Percentiles rank a stretch among this genome's conserved stretches.
Conservation (phyloP, 2,329 filamentous ascomycete species). For the Lachnellula subtilissima region DNA sequence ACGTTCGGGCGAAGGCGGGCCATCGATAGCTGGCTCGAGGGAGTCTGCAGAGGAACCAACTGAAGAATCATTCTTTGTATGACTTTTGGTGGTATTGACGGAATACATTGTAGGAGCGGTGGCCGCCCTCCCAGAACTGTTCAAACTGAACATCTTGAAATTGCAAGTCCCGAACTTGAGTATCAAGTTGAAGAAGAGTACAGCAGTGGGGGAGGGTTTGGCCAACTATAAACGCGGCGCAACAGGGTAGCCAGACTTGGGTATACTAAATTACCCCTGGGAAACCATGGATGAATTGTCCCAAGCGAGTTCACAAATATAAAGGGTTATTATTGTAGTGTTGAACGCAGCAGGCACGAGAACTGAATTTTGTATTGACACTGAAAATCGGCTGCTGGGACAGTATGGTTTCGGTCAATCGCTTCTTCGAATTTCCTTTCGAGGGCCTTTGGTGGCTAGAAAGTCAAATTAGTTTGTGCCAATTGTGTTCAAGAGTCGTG, state of each 20-base stretch:
- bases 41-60: constrained; percentile 35
- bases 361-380: no score
- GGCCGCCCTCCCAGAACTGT: constrained; percentile 12
- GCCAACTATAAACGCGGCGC: neutral
- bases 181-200: neutral
- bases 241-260: neutral
- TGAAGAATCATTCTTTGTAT: constrained; percentile 13
- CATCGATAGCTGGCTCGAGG: constrained; percentile 54
- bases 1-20: constrained; percentile 55
- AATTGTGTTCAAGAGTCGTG: neutral
- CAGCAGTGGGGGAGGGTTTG: neutral
- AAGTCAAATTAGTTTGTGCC: neutral
- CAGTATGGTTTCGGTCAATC: no score
- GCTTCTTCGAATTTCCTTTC: no score
- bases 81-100: constrained; percentile 7
- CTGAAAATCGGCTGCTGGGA: no score
- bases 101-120: constrained; percentile 12
- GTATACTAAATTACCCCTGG: neutral
- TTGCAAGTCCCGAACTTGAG: constrained; percentile 10
- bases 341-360: no score
- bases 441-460: no score
- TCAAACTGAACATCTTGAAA: constrained; percentile 22
- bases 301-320: no score
- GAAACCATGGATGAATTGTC: neutral
- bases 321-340: no score